Base-by-base conservation (phyloP, 2,329 filamentous ascomycete species). In the Stachybotrys chlorohalonatus region DNA sequence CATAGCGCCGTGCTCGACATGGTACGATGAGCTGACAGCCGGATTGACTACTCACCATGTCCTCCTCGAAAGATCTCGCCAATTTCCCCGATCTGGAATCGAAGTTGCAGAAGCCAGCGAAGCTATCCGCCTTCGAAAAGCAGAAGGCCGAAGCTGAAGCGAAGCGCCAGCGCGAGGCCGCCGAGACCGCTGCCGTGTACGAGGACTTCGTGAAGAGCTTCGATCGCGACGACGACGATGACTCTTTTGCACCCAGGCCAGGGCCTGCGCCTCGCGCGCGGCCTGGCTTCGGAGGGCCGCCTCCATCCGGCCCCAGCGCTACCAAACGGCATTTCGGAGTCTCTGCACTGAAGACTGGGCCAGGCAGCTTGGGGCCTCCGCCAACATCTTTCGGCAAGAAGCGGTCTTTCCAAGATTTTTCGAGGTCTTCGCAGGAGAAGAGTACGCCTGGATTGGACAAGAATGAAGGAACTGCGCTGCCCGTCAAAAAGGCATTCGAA, bases 91-190 rank as follows among this genome's bases (percentile, higher is more conserved):
- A 90, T 63, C 78, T 89, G 56, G 82, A 86, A 55, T 81, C 85
- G 52, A 95, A 95, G 71, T 83, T 94, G 52, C 83, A 87, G 54
- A 89, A 89, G 51, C 84, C 89, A 0, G 80, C 85, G 58, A 94
- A 92, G 71, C 89, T 94, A 67, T 95, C 90, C 17, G 80, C 87
- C 31, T 96, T 95, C 68, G 92, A 96, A 73, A 86, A 86, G 63
- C 89, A 95, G 69, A 90, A 89, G 69, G 89, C 89, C 56, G 90
- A 95, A 68, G 89, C 89, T 55, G 90, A 95, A 75, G 90, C 90
- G 30, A 96, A 96, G 73, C 85, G 89, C 56, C 80, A 83, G 62
- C 82, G 90, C 61, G 92, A 95, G 70, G 87, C 87, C 64, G 90
- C 87, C 60, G 92, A 96, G 72, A 95, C 89, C 7, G 89, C 88